A percentile compares a stretch with the other conserved stretches of the same genome.
These are phyloP conservation scores for Glycine soja DNA, from an alignment of 306 rosid species.

Conservation along the genomic window DNA sequence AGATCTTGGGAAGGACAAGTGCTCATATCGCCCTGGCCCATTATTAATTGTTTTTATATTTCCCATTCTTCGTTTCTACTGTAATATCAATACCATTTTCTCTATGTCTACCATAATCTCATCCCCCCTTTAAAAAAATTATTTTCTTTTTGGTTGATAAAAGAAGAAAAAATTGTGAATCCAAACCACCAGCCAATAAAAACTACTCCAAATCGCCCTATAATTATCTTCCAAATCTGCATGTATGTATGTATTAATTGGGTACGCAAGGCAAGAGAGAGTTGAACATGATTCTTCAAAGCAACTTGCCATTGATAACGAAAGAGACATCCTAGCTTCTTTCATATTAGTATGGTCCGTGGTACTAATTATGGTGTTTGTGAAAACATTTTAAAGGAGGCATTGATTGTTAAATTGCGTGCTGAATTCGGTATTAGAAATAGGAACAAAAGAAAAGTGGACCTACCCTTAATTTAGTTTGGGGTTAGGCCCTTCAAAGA, in stretches of 20 bases:
- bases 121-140: not conserved
- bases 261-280: constrained; percentile 12
- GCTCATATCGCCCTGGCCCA: not conserved
- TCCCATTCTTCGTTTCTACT: not conserved
- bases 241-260: not conserved
- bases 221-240: constrained; percentile 25
- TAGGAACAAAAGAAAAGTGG: not conserved
- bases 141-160: not conserved
- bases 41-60: constrained; percentile 26
- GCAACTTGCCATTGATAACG: constrained; percentile 40
- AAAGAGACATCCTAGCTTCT: constrained; percentile 27
- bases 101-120: not conserved
- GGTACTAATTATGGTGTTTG: not conserved
- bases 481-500: not conserved
- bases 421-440: not conserved
- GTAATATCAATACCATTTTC: not conserved
- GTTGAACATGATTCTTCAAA: constrained; percentile 16
- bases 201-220: not conserved
- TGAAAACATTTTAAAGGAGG: not conserved
- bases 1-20: constrained; percentile 19
- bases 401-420: not conserved
- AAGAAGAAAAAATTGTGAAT: constrained; percentile 6
- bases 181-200: not conserved
- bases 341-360: constrained; percentile 1
- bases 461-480: not conserved